These are phyloP conservation scores for Gnaphalium uliginosum DNA, from an alignment of 129 eudicot genomes.

Conservation along the genomic window DNA sequence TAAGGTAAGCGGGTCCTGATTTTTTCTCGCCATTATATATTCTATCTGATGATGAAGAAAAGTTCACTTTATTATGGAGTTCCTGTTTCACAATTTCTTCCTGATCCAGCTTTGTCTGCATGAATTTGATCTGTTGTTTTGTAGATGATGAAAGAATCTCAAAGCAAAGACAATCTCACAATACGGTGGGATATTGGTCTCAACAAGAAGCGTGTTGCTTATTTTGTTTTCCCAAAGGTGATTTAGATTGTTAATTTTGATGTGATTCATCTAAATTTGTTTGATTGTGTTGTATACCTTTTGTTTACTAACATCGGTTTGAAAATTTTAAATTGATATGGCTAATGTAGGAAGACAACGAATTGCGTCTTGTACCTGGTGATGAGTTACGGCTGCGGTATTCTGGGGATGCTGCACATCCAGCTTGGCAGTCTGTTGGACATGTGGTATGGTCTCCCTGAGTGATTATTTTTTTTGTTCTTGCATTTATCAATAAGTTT, in stretches of 20 bases:
- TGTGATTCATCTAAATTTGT: neutral
- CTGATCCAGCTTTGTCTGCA: neutral
- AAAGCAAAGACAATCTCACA: constrained; percentile 90
- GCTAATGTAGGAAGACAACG: constrained; percentile 70
- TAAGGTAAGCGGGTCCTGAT: constrained; percentile 52
- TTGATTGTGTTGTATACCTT: neutral
- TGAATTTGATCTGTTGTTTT: neutral
- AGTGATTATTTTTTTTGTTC: neutral
- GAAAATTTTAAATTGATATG: neutral
- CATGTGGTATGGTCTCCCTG: constrained; percentile 69
- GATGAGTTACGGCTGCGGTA: constrained; percentile 59
- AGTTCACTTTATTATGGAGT: constrained; percentile 28
- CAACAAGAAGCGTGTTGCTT: constrained; percentile 95
- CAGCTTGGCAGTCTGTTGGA: constrained; percentile 96
- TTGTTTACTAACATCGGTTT: neutral
- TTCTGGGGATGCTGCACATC: constrained; percentile 92
- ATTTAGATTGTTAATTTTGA: neutral
- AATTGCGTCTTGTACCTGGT: constrained; percentile 40
- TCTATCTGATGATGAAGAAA: constrained; percentile 13
- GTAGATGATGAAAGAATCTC: constrained; percentile 98
- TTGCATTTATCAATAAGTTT: neutral
- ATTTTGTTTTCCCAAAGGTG: constrained; percentile 95
- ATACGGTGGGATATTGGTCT: constrained; percentile 97
- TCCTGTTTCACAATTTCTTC: neutral
- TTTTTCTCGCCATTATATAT: neutral